Evolutionary conservation across 2,329 filamentous ascomycete species (phyloP), one percentile per base, ranked within the genome.

Genomic region (Paraphoma sp.): DNA sequence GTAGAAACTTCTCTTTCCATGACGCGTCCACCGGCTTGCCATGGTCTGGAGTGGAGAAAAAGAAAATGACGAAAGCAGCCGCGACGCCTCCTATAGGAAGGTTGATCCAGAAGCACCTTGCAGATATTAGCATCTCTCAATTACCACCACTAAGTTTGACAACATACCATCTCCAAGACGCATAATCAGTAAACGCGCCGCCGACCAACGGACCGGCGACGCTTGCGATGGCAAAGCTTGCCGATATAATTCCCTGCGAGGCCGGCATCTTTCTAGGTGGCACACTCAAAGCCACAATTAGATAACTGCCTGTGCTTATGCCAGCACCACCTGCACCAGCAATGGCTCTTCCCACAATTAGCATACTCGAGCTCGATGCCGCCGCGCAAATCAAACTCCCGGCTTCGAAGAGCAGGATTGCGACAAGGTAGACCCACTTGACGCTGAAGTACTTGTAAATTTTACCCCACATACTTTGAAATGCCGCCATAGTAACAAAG

Each of bases 261-360:
- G 14, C 17, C 2, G 50, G 45, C 3, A 45, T 40, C 30, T 43
- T 43, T 14, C 33, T 29, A 6, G 43, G 42, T n/a, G 30, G 40
- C 2, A 54, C 44, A 2, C 23, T 12, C n/a, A 29, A 23, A 1
- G 16, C 17, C 9, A 55, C 33, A 12, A 17, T 44, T 1, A 42
- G 14, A 10, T 53, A 17, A 16, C 23, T 31, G 29, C 48, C 51
- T n/a, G 16, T 38, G 30, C 74, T 78, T 36, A 81, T 75, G 14
- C 81, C 81, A n/a, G 78, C 77, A 5, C 69, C 71, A 1, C 80
- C 81, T 0, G 80, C 45, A 16, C 81, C 81, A 23, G 78, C 70
- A 18, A 83, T 67, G 0, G 77, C 78, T 42, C 81, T 72, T 2
- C 81, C 81, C 33, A 80, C 62, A 54, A 83, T 80, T 23, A 83